Base-by-base conservation (phyloP, 768 basidiomycete genomes). In the Artomyces pyxidatus region DNA sequence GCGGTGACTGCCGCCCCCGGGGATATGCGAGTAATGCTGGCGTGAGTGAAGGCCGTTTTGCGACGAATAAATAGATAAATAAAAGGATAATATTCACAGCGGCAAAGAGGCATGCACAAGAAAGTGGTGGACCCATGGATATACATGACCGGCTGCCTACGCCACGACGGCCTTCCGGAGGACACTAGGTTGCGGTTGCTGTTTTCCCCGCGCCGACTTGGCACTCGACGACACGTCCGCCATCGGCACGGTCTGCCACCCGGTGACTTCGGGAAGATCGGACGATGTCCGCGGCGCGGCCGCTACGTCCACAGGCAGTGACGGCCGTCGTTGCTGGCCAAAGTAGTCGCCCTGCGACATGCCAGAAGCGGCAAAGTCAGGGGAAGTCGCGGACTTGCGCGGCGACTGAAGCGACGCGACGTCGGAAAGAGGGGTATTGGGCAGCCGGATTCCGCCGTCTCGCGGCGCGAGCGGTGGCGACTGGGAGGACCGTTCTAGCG, bases 361-460 rank as follows among this genome's bases (percentile, higher is more conserved):
- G 17, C 47, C 16, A 1, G 38, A 28, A 17, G 45, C 39, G 10
- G 45, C 25, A 21, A 50, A 54, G 8, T 56, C 54, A 28, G 65
- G 64, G 50, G 60, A 54, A 17, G 61, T 59, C 28, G 59, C 58
- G 8, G 60, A 44, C 48, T 61, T 65, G 49, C 65, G 61, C 21
- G 64, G 63, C 32, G 54, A 52, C 53, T 62, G 61, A 4, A 75
- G 63, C 5, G 80, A 76, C 2, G 81, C 80, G 51, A 88, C 78
- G 60, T 87, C 86, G 11, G 77, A 75, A 30, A 87, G 71, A 1
- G 84, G 83, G 7, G 83, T 77, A 53, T 81, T 84, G 14, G 86
- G 86, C 7, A 88, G 76, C 30, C 85, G 79, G 59, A 88, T 88
- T 17, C 78, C 79, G 26, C 73, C 73, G 50, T 81, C 80, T 26